A percentile compares a stretch with the other conserved stretches of the same genome.
phyloP scores from a whole-genome alignment of 805 yeast species.

The Scheffersomyces coipomensis region DNA sequence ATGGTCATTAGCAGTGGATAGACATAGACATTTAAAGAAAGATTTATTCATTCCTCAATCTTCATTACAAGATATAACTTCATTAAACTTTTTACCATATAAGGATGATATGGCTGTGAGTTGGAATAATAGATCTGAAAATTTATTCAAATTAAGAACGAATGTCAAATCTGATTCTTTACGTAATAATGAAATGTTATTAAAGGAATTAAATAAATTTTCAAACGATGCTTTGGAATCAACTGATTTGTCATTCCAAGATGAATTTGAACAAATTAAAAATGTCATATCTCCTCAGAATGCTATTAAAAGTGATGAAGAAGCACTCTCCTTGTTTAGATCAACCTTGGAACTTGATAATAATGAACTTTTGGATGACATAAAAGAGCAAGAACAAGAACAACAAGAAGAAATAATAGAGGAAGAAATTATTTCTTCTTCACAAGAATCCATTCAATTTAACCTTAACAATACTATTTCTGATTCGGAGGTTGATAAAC shows the following conservation, averaged over 20 bases:
- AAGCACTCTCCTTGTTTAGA: background rate
- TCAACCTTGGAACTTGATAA: background rate
- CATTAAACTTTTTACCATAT: slow-evolving; percentile 19
- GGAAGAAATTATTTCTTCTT: slow-evolving; percentile 2
- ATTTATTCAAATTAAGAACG: slow-evolving; percentile 11
- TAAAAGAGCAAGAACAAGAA: background rate
- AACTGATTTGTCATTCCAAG: background rate
- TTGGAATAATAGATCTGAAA: slow-evolving; percentile 27
- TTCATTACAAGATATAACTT: background rate
- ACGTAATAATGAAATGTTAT: background rate
- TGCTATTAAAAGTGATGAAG: slow-evolving; percentile 1
- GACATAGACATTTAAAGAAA: background rate
- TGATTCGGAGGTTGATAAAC: slow-evolving; percentile 13
- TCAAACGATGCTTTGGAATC: slow-evolving; percentile 3
- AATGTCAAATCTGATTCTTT: background rate
- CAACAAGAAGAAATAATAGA: background rate
- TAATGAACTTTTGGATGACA: background rate
- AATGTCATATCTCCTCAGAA: background rate
- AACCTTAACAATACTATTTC: slow-evolving; percentile 2
- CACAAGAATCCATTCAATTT: background rate
- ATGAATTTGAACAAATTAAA: background rate
- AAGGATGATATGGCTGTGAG: slow-evolving; percentile 28
- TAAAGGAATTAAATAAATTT: slow-evolving; percentile 3
- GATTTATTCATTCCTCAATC: background rate
- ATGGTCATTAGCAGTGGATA: slow-evolving; percentile 30